Base-by-base conservation (phyloP, 1,139 yeast species). In the Spathaspora sp. region DNA sequence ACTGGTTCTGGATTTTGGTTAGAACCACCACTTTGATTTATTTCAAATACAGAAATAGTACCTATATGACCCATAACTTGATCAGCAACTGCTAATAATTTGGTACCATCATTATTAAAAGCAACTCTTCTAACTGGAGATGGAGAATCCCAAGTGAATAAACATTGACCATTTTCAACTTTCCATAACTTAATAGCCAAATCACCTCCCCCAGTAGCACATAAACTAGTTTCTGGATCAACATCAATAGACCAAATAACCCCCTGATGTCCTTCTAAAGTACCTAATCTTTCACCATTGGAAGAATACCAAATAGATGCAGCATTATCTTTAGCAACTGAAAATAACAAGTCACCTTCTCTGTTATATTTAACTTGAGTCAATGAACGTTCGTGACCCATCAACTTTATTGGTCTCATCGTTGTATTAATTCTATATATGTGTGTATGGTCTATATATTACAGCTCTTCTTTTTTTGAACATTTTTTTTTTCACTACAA, bases 231-330 rank as follows among this genome's bases (percentile, higher is more conserved):
- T 61, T 77, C 76, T 42, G 78, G 74, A 65, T 89, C 95, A 45
- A 90, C 86, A 63, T 93, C 98, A 54, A 93, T 86, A 37, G 97
- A 85, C 95, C 96, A 90, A 61, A 93, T 86, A 51, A 97, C 89
- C 83, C 99, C 99, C 53, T 79, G 79, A 67, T 93, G 99, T 42
- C 80, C 80, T 51, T 81, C 83, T 56, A 89, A 81, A 49, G 99
- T 93, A 44, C 99, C 99, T 51, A 95, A 72, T 69, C 99, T 83
- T 72, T 95, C 99, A 58, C 99, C 99, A 65, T 91, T 93, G 55
- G 88, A 86, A 24, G 97, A 82, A 68, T 81, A 93, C 98, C 98
- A 95, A 52, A 91, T 86, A 47, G 90, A 84, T n/a, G 93, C 95
- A 42, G 75, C 65, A 59, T 81, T 81, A 79, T 91, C 99, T 69